A percentile compares a stretch with the other conserved stretches of the same genome.
Conservation (phyloP, 2,329 filamentous ascomycete species). For the Botryotinia convoluta region DNA sequence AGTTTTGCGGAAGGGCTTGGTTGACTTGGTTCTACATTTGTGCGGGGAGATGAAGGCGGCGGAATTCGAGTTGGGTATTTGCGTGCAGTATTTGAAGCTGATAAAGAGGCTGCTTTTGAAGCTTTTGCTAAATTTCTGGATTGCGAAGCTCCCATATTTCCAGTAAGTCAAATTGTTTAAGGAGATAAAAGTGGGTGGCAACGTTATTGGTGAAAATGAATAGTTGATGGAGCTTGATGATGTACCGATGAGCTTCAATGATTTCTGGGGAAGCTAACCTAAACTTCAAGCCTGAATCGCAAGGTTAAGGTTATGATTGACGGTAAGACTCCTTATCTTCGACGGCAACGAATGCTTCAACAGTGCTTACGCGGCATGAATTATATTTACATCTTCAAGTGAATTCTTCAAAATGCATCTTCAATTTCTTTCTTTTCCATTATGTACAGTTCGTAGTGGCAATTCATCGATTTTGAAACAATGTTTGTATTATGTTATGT, state of each 20-base stretch:
- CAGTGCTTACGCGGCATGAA: constrained; percentile 1
- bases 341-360: neutral
- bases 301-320: neutral
- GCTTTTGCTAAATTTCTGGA: constrained; percentile 32
- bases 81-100: constrained; percentile 27
- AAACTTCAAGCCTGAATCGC: neutral
- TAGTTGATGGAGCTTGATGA: neutral
- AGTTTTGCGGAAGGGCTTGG: constrained; percentile 16
- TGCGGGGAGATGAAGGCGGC: constrained; percentile 19
- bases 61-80: constrained; percentile 36
- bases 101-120: constrained; percentile 24
- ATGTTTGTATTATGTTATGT: neutral
- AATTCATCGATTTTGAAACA: neutral
- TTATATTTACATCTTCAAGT: constrained; percentile 2
- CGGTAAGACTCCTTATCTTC: neutral
- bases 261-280: neutral
- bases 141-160: constrained; percentile 32
- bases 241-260: constrained; percentile 1
- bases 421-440: neutral
- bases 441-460: neutral
- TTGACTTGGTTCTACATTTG: constrained; percentile 19
- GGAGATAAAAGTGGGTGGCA: neutral
- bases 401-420: neutral
- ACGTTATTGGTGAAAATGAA: neutral
- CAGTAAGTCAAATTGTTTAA: neutral